Conservation (phyloP, 2,329 filamentous ascomycete species). For the Colletotrichum somersetense region DNA sequence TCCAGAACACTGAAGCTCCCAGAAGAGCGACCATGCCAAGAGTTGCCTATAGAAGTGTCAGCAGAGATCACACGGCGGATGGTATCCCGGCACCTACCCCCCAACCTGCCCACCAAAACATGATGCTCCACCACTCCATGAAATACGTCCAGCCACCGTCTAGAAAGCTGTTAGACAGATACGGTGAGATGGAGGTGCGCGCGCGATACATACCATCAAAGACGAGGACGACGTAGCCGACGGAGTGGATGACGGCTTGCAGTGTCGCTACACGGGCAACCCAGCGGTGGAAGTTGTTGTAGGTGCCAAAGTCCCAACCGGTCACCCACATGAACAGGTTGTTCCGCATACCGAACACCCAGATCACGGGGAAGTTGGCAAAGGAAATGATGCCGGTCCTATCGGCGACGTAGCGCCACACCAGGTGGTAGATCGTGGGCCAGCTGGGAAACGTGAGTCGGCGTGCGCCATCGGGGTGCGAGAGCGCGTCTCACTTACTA, state of each 20-base stretch:
- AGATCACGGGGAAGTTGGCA: conserved; percentile 73
- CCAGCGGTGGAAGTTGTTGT: conserved; percentile 77
- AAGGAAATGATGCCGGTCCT: conserved; percentile 74
- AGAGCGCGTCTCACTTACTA: conserved; percentile 50
- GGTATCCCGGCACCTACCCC: conserved; percentile 50
- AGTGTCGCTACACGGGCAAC: conserved; percentile 72
- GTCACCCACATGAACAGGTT: conserved; percentile 76
- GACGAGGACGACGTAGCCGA: conserved; percentile 67
- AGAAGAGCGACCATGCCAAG: conserved; percentile 60
- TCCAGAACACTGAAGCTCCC: conserved; percentile 62
- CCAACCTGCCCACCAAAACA: conserved; percentile 65
- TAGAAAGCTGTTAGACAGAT: conserved; percentile 36
- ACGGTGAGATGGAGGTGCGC: background rate
- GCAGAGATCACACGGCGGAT: background rate
- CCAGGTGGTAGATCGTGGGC: conserved; percentile 49
- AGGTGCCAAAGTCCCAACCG: conserved; percentile 76
- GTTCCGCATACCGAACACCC: conserved; percentile 76
- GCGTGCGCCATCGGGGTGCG: background rate
- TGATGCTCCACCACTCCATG: conserved; percentile 53
- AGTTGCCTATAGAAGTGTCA: conserved; percentile 51
- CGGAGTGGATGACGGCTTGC: conserved; percentile 72
- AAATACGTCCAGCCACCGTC: conserved; percentile 56
- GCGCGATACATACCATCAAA: conserved; percentile 48
- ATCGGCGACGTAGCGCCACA: conserved; percentile 69
- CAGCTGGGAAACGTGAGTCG: conserved; percentile 48